Base-by-base conservation (phyloP, 1,284 basidiomycete genomes). In the Filobasidium uniguttulatum region DNA sequence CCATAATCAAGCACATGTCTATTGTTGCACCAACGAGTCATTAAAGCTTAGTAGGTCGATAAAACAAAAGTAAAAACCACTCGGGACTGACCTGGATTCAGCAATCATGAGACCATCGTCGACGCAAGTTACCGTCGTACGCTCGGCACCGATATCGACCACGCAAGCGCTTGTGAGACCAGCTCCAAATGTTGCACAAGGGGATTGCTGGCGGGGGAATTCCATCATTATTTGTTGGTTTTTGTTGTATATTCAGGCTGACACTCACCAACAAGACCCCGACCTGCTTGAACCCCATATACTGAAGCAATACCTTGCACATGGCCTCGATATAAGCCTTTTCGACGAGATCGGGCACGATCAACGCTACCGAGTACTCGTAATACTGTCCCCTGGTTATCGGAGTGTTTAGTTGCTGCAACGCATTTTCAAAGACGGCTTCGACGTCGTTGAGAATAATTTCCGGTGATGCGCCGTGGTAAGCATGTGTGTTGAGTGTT, bases 151-250 rank as follows among this genome's bases (percentile, higher is more conserved):
- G 49, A 98, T 81, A 63, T 98, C 89, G 30, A 98, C 85, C 3
- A 99, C 86, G 62, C 93, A 97, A 10, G 90, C 91, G 56, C 81
- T 84, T 0, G 86, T 88, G 51, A 97, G 82, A 10, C 94, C 94
- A 2, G 93, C 89, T 17, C 91, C 89, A 64, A 94, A 97, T 1
- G 89, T 87, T 5, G 94, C 88, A 44, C 87, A 87, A 26, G 94
- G 74, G 1, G 86, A 83, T 74, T 94, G 90, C 85, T 93, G 53
- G n/a, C 48, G 10, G 8, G 19, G 25, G 25, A 26, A n/a, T 14
- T 30, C 30, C 9, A 44, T 30, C 19, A 26, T 3, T 10, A 26
- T 12, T 8, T 15, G 22, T 23, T 17, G 20, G 41, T 30, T 34
- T 37, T 45, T 17, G 38, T 28, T n/a, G 22, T n/a, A n/a, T n/a